A percentile compares a stretch with the other conserved stretches of the same genome.
Conservation (phyloP, 345 rosid species). For the Bruguiera gymnorhiza region DNA sequence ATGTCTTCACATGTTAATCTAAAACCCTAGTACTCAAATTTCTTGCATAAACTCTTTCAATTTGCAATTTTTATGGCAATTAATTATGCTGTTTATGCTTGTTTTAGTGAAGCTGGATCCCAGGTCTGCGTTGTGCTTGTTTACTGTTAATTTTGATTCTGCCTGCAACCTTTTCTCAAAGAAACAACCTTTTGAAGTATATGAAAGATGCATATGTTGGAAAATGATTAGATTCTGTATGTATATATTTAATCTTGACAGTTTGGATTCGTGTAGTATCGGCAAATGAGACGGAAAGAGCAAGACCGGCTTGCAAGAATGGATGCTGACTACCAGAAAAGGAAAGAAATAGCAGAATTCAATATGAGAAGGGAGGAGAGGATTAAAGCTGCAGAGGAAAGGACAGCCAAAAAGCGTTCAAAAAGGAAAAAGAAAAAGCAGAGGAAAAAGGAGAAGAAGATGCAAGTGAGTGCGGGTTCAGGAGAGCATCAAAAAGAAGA, state of each 20-base stretch:
- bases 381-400: slow-evolving; percentile 71
- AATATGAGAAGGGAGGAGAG: slow-evolving; percentile 79
- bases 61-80: background rate
- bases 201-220: too few species aligned
- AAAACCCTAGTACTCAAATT: background rate
- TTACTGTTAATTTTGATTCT: background rate
- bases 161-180: too few species aligned
- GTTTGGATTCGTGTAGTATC: slow-evolving; percentile 42
- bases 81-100: background rate
- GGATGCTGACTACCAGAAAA: slow-evolving; percentile 77
- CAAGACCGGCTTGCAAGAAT: slow-evolving; percentile 87
- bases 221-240: background rate
- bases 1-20: background rate
- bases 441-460: slow-evolving; percentile 66
- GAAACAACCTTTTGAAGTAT: too few species aligned
- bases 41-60: background rate
- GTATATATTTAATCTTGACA: background rate
- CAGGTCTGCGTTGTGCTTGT: background rate
- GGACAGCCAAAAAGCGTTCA: slow-evolving; percentile 73
- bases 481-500: slow-evolving; percentile 48
- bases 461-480: slow-evolving; percentile 32
- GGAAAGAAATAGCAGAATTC: slow-evolving; percentile 71
- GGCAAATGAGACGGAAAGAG: slow-evolving; percentile 94
- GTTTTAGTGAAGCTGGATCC: too few species aligned
- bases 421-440: slow-evolving; percentile 89